Evolutionary conservation across 139 green algal species (phyloP), one percentile per base, ranked within the genome.

Genomic region (Micromonas commoda): DNA sequence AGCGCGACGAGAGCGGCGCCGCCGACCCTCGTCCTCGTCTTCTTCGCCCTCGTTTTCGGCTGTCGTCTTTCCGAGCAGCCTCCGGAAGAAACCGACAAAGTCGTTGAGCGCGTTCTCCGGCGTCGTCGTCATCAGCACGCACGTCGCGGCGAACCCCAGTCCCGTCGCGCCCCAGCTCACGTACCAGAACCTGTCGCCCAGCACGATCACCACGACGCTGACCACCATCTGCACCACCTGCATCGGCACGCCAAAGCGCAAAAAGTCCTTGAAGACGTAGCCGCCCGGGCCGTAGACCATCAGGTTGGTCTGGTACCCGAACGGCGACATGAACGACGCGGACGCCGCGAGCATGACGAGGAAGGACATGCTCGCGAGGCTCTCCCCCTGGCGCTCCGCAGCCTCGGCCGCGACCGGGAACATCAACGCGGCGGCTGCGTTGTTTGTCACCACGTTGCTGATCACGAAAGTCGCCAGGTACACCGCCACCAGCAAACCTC

Each of bases 221-320:
- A 75, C 68, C 20, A 75, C 35, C 38, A 75, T 63, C 2, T 53
- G 68, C 68, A 32, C 37, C 21, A 83, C 6, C 66, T 91, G 85
- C 79, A 85, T 86, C 19, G 82, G 84, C 0, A 64, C 79, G 0
- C 87, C 87, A 31, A 90, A 83, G 1, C 71, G 79, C 0, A 85
- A 61, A 68, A 91, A 91, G 76, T 91, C 85, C 26, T 70, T 39
- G 74, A 83, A 87, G n/a, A 57, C 67, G 82, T 92, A 92, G 34
- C 86, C 85, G 32, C 88, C 88, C 2, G 88, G 84, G 13, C 79
- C 80, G 73, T 85, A 89, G 6, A 90, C 87, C 89, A 92, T 92
- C 16, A 92, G 83, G 82, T 92, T 93, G 20, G 87, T 91, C 81
- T 93, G 89, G 83, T 92, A 92, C 45, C 86, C 86, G 83, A 87